Base-by-base conservation (phyloP, 352 stramenopile species). In the Thalassiosira livingstoniorum region DNA sequence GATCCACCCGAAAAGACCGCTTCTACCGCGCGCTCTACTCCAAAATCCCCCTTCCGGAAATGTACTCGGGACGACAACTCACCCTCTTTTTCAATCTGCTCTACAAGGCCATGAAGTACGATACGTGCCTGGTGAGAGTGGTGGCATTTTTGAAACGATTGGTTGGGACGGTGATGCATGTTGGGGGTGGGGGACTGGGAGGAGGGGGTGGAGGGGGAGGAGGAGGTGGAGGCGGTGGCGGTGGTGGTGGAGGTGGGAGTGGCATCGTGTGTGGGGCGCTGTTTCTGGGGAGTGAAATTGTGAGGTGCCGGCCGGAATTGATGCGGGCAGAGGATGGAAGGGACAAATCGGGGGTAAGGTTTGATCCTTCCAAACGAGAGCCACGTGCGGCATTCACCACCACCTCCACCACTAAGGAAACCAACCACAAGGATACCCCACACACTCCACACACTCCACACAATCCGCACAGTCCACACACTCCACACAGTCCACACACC, bases 81-180 rank as follows among this genome's bases (percentile, higher is more conserved):
- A 98, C 97, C 18, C 91, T 99, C 64, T 98, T 99, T 67, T 93
- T 99, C 27, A 99, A 99, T 88, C 80, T 99, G n/a, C 79, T 99
- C 39, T 99, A 98, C 92, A 97, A 97, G 61, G 96, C 97, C 11
- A 96, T 99, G 75, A 99, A 99, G 84, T 92, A 93, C 21, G 97
- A 99, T 78, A 92, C 93, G 5, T 95, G 96, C 1, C 75, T 83
- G 15, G 92, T 93, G 21, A 92, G 98, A 29, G 88, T 95, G 0
- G 83, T 92, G 45, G 97, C 97, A 5, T 98, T 99, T 83, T 83
- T 95, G n/a, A 99, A 99, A 92, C 94, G 97, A 25, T 60, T 95
- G 0, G 37, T 94, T 55, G 86, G 83, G 39, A 85, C 84, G 13
- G 83, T 76, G 2, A 69, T 95, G 53, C 86, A 94, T 78, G 97